Base-by-base conservation (phyloP, 805 yeast genomes). In the Kluyveromyces starmeri region DNA sequence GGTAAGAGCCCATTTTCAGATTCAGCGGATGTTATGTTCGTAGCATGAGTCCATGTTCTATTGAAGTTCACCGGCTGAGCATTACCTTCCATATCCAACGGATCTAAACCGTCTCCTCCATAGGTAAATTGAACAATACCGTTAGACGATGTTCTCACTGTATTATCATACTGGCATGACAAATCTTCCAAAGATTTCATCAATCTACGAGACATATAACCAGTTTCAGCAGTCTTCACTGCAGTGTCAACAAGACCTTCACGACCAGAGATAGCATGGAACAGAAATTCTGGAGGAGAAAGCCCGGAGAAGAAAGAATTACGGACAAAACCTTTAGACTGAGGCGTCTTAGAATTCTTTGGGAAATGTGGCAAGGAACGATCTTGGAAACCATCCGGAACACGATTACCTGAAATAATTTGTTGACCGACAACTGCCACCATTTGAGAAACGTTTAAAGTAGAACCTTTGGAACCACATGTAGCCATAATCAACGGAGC, bases 381-480 rank as follows among this genome's bases (percentile, higher is more conserved):
- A 64, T 92, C 97, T 61, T 92, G 97, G 71, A 92, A 92, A n/a
- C 99, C 99, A 69, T 92, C 95, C 16, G 98, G 97, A 42, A 92
- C 98, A 73, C 99, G 94, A 57, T 85, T 83, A 61, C 99, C 99
- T 4, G 95, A 79, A 48, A 92, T 92, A 67, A 92, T 92, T 63
- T 92, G 99, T 65, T 92, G 99, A 36, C 98, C 98, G 19, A 92
- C 98, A 56, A 89, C 96, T 0, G 99, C 99, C 71, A 92, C 97
- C 99, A 92, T 92, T 67, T 92, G 99, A 10, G 98, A 92, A 20
- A 92, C 98, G 60, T 92, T 92, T 43, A 94, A 72, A 0, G 96
- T 86, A 25, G 97, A 92, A 62, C 99, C 99, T 61, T 92, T 92
- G 27, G 97, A 89, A 48, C 99, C 99, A 71, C 97, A 92, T 2